Evolutionary conservation across 2,329 filamentous ascomycete species (phyloP), one percentile per base, ranked within the genome.

Genomic region (Colletotrichum graminicola): DNA sequence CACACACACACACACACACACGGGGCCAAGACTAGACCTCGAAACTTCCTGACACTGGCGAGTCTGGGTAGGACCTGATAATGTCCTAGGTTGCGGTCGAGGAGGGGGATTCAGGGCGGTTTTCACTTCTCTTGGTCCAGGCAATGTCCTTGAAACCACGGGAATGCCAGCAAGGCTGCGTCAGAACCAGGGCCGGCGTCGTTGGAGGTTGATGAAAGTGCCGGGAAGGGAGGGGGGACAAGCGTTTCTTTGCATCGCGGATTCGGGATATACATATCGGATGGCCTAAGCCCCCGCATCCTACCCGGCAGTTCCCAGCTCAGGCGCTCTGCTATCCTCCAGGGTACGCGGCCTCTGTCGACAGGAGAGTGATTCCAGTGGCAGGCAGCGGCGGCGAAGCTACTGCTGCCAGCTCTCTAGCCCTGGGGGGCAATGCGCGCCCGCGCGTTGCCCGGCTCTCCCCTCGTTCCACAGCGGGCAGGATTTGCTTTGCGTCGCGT

Each of bases 381-480:
- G 16, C 45, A 43, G 16, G 43, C 47, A 34, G 57, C 45, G 59
- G 57, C 45, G 59, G 59, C 59, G 43, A 51, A 49, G 59, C 26
- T 26, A 7, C 21, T 45, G 43, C 49, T 43, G 23, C 49, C 32
- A 36, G 26, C 49, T 36, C 32, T 52, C 21, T 49, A 43, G 23
- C n/a, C 21, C 14, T n/a, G 60, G 34, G 43, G 34, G n/a, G n/a
- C n/a, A n/a, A n/a, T n/a, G n/a, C n/a, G 29, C 29, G 26, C 5
- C 34, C 49, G 32, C 4, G 5, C 21, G 47, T 23, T 26, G 41
- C 57, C 45, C 18, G 32, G 26, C 29, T 56, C 59, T 34, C 43
- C 52, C 32, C 54, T 41, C 69, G 69, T 71, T 71, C 65, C 69
- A 68, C 59, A 59, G 59, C 65, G 65, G 43, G 23, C 59, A 68